Base-by-base conservation (phyloP, 345 rosid species). In the Eutrema yunnanense region DNA sequence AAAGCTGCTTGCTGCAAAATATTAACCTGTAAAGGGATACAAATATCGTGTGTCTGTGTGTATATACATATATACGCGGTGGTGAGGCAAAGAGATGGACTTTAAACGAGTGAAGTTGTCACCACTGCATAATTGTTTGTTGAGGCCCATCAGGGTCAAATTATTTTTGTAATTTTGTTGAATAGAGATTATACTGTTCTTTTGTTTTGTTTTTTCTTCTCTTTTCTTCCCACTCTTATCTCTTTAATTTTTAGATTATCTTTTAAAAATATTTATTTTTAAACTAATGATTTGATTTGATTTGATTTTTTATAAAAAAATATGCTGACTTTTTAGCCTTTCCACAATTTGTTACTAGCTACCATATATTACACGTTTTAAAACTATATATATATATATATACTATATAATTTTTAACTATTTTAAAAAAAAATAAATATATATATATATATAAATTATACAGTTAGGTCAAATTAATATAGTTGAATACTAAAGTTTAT, bases 111-210 rank as follows among this genome's bases (percentile, higher is more conserved):
- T 33, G 26, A 74, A 49, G 52, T 48, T 50, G 47, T 74, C 48
- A 58, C 67, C 54, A 67, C 32, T 52, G 63, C 57, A 46, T 55
- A n/a, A 74, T 50, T 65, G 37, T 57, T 67, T 41, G 16, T 49
- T 10, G 30, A 60, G 50, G 33, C 69, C 68, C 64, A 40, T 10
- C 19, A 60, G 50, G 33, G 73, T 75, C 64, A 75, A 61, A 61
- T 33, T 67, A 37, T 55, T 16, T 16, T 16, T 16, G 16, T 16
- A 16, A 16, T 16, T 26, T 37, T 75, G 34, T 37, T 65, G 72
- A 73, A 56, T 44, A 57, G 66, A 47, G 51, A 63, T 56, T 65
- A 38, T 65, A 64, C 65, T 73, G 65, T 73, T 55, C 64, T 32
- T 44, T 65, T 3, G 6, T 55, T 64, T 73, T 55, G 67, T 55